phyloP scores from a whole-genome alignment of 129 eudicot genomes.

The Saussurea involucrata region DNA sequence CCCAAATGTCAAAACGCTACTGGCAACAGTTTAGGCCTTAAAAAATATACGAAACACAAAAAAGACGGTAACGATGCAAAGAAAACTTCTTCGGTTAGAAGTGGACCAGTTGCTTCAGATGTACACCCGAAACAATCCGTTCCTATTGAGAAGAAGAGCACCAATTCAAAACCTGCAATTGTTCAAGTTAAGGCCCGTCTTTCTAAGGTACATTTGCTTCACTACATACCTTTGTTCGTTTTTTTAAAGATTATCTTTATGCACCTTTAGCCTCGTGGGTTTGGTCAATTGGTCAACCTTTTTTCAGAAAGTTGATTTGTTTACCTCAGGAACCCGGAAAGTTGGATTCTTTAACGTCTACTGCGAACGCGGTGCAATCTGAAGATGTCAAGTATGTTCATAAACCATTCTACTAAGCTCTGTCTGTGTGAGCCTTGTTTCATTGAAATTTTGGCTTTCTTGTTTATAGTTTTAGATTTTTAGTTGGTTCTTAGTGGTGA shows the following conservation, averaged over 20 bases:
- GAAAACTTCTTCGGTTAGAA: conserved; percentile 33
- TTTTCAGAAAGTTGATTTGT: conserved; percentile 3
- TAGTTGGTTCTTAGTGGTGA: not conserved
- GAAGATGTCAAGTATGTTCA: conserved; percentile 61
- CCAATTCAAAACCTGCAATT: conserved; percentile 37
- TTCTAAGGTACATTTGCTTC: conserved; percentile 36
- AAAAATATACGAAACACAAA: conserved; percentile 41
- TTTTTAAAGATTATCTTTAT: not conserved
- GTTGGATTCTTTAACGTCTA: conserved; percentile 34
- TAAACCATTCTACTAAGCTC: conserved; percentile 5
- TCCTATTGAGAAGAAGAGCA: conserved; percentile 38
- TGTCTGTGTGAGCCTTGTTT: conserved; percentile 16
- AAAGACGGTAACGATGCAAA: conserved; percentile 31
- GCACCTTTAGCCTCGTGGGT: not conserved
- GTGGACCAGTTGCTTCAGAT: conserved; percentile 34
- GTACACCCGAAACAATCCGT: not conserved
- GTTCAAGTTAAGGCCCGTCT: conserved; percentile 30
- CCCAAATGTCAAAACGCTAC: conserved; percentile 30
- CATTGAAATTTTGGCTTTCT: not conserved
- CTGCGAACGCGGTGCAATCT: conserved; percentile 30
- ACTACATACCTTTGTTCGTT: not conserved
- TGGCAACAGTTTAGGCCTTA: conserved; percentile 29
- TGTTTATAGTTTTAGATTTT: not conserved
- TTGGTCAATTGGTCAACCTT: not conserved
- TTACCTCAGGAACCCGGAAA: conserved; percentile 41